phyloP scores from a whole-genome alignment of 2,329 filamentous ascomycete species.

The Taxawa tesnikishii region DNA sequence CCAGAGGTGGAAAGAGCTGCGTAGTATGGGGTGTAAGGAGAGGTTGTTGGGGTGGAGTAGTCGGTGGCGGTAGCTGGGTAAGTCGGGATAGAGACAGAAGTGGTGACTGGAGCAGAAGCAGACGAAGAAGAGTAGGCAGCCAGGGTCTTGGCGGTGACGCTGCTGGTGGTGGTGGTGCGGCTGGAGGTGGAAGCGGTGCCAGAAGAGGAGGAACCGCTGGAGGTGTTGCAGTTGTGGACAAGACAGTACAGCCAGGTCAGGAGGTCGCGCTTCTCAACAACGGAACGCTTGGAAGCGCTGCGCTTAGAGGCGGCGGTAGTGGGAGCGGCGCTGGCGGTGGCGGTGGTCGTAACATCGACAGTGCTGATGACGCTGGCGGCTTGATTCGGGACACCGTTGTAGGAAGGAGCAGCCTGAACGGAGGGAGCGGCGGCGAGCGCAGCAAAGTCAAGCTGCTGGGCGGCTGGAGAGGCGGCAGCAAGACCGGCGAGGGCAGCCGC shows the following conservation, averaged over 20 bases:
- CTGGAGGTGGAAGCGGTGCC: conserved; percentile 1
- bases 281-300: conserved; percentile 5
- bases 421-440: conserved; percentile 9
- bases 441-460: conserved; percentile 13
- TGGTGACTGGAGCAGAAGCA: conserved; percentile 1
- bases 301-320: conserved; percentile 5
- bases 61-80: conserved; percentile 2
- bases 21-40: conserved; percentile 4
- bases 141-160: conserved; percentile 5
- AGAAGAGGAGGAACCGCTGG: conserved; percentile 1
- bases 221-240: conserved; percentile 3
- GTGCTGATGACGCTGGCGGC: conserved; percentile 8
- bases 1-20: conserved; percentile 5
- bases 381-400: conserved; percentile 6
- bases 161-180: conserved; percentile 5
- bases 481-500: conserved; percentile 7
- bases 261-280: conserved; percentile 1
- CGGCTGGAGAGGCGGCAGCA: conserved; percentile 9
- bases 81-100: conserved; percentile 4
- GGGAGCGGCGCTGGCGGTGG: conserved; percentile 7
- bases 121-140: background rate
- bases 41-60: conserved; percentile 7
- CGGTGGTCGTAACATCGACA: conserved; percentile 10
- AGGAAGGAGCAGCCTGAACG: conserved; percentile 4
- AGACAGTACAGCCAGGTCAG: conserved; percentile 1